These are phyloP conservation scores for Tulasnella sp. DNA, from an alignment of 768 basidiomycete species.

Conservation along the genomic window DNA sequence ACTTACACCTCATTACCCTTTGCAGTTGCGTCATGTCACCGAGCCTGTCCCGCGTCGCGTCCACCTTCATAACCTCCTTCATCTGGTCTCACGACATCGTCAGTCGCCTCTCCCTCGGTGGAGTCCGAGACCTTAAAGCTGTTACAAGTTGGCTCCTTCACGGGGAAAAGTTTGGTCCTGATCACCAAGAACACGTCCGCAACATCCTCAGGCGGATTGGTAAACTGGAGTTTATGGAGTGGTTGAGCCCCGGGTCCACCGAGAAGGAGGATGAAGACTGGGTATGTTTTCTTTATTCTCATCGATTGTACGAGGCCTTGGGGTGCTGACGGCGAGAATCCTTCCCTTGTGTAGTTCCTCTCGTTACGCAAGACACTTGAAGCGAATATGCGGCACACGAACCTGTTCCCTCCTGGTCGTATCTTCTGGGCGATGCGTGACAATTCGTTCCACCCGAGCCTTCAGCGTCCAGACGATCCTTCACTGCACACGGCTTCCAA, in stretches of 20 bases:
- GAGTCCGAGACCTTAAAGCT: constrained; percentile 73
- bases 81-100: constrained; percentile 84
- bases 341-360: constrained; percentile 57
- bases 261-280: constrained; percentile 41
- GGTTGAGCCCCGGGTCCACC: background rate
- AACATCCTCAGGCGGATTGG: constrained; percentile 36
- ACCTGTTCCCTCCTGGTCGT: constrained; percentile 75
- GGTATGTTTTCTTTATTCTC: constrained; percentile 20
- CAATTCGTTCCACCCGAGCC: constrained; percentile 64
- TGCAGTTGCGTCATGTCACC: constrained; percentile 65
- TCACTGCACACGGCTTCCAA: constrained; percentile 39
- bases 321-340: background rate
- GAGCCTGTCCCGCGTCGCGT: constrained; percentile 60
- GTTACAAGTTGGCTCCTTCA: constrained; percentile 82
- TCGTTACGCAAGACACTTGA: constrained; percentile 81
- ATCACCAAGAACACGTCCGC: constrained; percentile 36
- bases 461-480: constrained; percentile 44
- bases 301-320: background rate
- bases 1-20: background rate
- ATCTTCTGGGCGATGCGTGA: constrained; percentile 81
- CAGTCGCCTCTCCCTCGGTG: constrained; percentile 74
- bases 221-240: constrained; percentile 34
- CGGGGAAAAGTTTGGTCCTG: constrained; percentile 51
- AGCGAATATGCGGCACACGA: constrained; percentile 74
- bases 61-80: constrained; percentile 71